Conservation (phyloP, 306 rosid species). For the Medicago arabica region DNA sequence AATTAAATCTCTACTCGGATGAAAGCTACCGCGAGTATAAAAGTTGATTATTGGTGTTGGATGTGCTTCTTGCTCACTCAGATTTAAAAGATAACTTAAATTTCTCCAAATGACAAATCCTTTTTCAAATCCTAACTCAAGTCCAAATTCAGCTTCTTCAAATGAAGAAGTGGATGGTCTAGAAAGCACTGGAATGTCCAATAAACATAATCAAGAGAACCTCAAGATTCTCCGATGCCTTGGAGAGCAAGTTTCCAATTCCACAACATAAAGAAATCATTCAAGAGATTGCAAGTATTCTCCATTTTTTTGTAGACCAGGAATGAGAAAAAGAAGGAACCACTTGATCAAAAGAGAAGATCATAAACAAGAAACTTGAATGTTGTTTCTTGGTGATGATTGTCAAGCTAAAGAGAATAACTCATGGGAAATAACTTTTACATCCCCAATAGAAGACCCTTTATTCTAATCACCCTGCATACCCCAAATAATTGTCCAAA, state of each 20-base stretch:
- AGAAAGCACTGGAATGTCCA: conserved; percentile 62
- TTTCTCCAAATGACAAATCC: too few relatives aligned
- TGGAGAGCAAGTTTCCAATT: conserved; percentile 53
- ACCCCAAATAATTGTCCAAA: too few relatives aligned
- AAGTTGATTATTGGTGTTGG: too few relatives aligned
- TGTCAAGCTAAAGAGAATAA: conserved; percentile 64
- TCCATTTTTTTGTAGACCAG: conserved; percentile 72
- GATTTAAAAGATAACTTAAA: too few relatives aligned
- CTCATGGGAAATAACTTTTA: conserved; percentile 65
- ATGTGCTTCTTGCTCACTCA: too few relatives aligned
- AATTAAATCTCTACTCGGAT: too few relatives aligned
- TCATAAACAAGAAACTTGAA: conserved; percentile 68
- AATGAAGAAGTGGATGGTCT: conserved; percentile 73
- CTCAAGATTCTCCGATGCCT: conserved; percentile 61
- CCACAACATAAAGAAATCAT: conserved; percentile 58
- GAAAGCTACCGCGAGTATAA: too few relatives aligned
- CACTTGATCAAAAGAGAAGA: conserved; percentile 36
- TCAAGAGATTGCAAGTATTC: conserved; percentile 57
- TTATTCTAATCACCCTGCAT: too few relatives aligned
- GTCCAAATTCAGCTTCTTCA: conserved; percentile 90
- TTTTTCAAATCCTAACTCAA: conserved; percentile 83
- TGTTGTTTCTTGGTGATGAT: conserved; percentile 62
- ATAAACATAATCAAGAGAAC: conserved; percentile 58
- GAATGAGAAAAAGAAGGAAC: conserved; percentile 43
- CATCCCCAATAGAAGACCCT: too few relatives aligned